Percentiles rank a stretch among this genome's conserved stretches.
Conservation (phyloP, 2,329 filamentous ascomycete genomes). For the Elsinoe ampelina region DNA sequence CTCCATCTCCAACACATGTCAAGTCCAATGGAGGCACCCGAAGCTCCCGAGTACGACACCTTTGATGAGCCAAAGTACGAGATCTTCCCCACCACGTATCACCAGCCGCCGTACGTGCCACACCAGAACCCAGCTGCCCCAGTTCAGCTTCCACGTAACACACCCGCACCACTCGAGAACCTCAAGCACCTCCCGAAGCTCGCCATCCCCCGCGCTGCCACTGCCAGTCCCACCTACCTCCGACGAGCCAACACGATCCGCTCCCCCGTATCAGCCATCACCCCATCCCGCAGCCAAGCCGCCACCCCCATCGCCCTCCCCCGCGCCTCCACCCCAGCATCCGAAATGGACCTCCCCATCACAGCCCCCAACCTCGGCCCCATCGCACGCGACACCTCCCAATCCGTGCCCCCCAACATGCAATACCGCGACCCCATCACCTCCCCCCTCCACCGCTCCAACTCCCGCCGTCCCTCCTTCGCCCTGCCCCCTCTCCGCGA, state of each 20-base stretch:
- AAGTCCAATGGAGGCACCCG: constrained; percentile 46
- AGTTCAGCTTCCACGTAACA: constrained; percentile 31
- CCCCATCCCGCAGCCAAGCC: constrained; percentile 37
- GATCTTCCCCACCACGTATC: constrained; percentile 38
- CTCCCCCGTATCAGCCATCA: constrained; percentile 26
- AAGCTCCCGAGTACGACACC: constrained; percentile 50
- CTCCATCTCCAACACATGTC: constrained; percentile 68
- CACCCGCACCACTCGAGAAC: constrained; percentile 40
- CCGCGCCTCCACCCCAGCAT: constrained; percentile 64
- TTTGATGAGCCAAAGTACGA: constrained; percentile 36
- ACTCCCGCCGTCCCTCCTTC: constrained; percentile 55
- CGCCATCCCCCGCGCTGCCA: constrained; percentile 42
- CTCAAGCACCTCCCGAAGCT: constrained; percentile 48
- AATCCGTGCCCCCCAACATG: constrained; percentile 93
- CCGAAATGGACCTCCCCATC: constrained; percentile 80
- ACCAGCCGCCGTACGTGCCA: constrained; percentile 19
- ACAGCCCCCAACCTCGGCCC: constrained; percentile 63
- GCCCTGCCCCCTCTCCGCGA: constrained; percentile 59
- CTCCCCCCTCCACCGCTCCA: constrained; percentile 20
- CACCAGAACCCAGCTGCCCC: constrained; percentile 25
- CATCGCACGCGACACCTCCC: constrained; percentile 67
- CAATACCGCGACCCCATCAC: constrained; percentile 50
- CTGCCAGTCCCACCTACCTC: constrained; percentile 29
- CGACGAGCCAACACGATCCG: constrained; percentile 17
- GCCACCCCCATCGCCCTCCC: constrained; percentile 53